Evolutionary conservation across 2,329 filamentous ascomycete genomes (phyloP).

Genomic region (Penicillium sp.): DNA sequence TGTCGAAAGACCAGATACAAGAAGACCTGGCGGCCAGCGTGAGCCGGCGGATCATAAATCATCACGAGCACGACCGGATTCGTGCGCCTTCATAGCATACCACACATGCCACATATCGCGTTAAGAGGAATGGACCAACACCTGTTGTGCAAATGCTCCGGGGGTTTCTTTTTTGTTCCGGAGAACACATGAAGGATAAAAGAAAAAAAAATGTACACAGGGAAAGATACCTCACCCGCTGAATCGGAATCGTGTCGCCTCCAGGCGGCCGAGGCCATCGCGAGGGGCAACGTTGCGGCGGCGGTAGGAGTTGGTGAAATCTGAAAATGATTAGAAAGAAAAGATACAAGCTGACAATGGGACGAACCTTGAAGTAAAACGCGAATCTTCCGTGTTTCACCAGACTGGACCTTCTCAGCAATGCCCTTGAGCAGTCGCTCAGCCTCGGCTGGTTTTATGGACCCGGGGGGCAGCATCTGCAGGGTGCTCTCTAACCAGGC

Average conservation of each 20-base stretch:
- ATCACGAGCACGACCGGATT: slow-evolving; percentile 17
- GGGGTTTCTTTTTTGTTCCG: slow-evolving; percentile 13
- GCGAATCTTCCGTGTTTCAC: slow-evolving; percentile 75
- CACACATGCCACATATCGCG: slow-evolving; percentile 16
- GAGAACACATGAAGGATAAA: not conserved
- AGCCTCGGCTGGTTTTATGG: slow-evolving; percentile 75
- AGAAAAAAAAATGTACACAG: slow-evolving; percentile 15
- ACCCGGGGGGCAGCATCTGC: slow-evolving; percentile 77
- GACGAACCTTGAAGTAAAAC: slow-evolving; percentile 67
- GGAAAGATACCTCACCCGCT: slow-evolving; percentile 44
- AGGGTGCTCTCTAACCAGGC: slow-evolving; percentile 83
- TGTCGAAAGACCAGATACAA: not conserved
- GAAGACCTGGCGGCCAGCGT: slow-evolving; percentile 8
- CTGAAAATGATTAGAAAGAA: slow-evolving; percentile 39
- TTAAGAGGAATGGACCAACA: slow-evolving; percentile 21
- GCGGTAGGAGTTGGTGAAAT: slow-evolving; percentile 94
- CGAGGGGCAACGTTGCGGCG: slow-evolving; percentile 92
- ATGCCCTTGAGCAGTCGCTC: slow-evolving; percentile 79
- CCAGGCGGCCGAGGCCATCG: slow-evolving; percentile 83
- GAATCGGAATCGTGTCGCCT: slow-evolving; percentile 86
- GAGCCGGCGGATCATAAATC: slow-evolving; percentile 23
- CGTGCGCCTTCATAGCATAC: slow-evolving; percentile 18
- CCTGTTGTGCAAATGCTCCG: slow-evolving; percentile 26
- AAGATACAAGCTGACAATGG: not conserved
- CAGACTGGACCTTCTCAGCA: slow-evolving; percentile 68